These are phyloP conservation scores for Boletus bicolor DNA, from an alignment of 768 basidiomycete genomes.

Conservation along the genomic window DNA sequence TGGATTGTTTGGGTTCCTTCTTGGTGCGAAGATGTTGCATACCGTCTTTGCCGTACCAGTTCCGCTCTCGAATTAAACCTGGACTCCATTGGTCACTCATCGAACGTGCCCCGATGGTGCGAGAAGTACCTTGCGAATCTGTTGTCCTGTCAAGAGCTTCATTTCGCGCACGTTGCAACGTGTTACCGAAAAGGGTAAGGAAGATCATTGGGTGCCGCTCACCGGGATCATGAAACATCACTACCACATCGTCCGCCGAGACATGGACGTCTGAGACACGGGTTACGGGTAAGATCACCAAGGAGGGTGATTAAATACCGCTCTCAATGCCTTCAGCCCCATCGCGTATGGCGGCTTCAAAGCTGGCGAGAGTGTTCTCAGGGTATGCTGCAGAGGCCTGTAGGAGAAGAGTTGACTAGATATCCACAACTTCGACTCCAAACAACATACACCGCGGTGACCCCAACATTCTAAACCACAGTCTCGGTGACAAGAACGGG, in stretches of 20 bases:
- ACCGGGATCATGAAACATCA: constrained; percentile 97
- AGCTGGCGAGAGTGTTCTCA: constrained; percentile 94
- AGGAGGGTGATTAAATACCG: constrained; percentile 59
- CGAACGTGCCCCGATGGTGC: constrained; percentile 23
- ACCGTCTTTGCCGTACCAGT: constrained; percentile 67
- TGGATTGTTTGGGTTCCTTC: constrained; percentile 78
- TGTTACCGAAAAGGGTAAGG: constrained; percentile 23
- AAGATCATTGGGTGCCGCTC: constrained; percentile 24
- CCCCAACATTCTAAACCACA: constrained; percentile 69
- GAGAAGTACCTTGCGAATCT: constrained; percentile 55
- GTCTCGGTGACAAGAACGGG: neutral
- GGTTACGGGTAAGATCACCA: constrained; percentile 48
- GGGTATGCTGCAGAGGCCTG: constrained; percentile 85
- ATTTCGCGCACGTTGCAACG: constrained; percentile 21
- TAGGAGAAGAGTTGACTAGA: constrained; percentile 16
- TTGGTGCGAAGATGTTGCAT: constrained; percentile 78
- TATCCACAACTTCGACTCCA: constrained; percentile 27
- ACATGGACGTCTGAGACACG: constrained; percentile 86
- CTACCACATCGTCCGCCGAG: constrained; percentile 78
- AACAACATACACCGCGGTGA: constrained; percentile 57
- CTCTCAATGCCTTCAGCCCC: constrained; percentile 97
- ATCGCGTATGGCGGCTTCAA: constrained; percentile 91
- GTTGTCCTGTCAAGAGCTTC: constrained; percentile 77
- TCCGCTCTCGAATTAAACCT: constrained; percentile 67
- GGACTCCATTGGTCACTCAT: constrained; percentile 20